Evolutionary conservation across 225 moss, liverwort and hornwort species (phyloP).

Genomic region (Physcomitrellopsis africana): DNA sequence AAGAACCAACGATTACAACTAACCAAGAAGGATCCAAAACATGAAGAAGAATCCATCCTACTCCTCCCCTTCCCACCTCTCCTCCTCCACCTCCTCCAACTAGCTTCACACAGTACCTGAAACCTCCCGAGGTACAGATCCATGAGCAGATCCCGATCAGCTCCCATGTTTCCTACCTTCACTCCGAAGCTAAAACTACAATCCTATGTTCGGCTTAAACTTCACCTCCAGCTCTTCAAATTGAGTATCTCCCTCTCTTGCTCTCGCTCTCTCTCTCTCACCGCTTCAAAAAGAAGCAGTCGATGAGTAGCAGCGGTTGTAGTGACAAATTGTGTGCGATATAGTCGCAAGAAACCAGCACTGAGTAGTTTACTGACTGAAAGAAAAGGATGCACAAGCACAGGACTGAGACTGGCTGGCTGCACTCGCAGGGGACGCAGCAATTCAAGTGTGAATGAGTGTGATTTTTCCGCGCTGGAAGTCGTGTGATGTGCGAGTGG

Average conservation of each 20-base stretch:
- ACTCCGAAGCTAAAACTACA: neutral
- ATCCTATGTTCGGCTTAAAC: neutral
- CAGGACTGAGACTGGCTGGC: no score
- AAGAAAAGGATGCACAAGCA: no score
- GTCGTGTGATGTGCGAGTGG: no score
- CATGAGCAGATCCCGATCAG: constrained; percentile 2
- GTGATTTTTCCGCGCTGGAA: no score
- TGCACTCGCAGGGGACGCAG: no score
- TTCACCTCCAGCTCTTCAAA: neutral
- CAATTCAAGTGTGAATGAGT: no score
- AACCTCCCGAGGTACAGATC: neutral
- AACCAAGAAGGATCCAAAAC: neutral
- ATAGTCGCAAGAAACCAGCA: no score
- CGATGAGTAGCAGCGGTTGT: no score
- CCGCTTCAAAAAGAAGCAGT: neutral
- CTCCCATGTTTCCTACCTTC: neutral
- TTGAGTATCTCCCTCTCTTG: neutral
- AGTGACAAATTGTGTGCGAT: no score
- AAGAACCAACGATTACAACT: neutral
- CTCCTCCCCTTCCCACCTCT: neutral
- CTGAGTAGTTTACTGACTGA: no score
- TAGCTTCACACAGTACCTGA: neutral
- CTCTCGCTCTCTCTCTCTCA: neutral
- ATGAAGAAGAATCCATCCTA: no score
- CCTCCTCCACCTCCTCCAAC: neutral